Evolutionary conservation across 129 eudicot species (phyloP), one percentile per base, ranked within the genome.

Genomic region (Ambrosia trifida): DNA sequence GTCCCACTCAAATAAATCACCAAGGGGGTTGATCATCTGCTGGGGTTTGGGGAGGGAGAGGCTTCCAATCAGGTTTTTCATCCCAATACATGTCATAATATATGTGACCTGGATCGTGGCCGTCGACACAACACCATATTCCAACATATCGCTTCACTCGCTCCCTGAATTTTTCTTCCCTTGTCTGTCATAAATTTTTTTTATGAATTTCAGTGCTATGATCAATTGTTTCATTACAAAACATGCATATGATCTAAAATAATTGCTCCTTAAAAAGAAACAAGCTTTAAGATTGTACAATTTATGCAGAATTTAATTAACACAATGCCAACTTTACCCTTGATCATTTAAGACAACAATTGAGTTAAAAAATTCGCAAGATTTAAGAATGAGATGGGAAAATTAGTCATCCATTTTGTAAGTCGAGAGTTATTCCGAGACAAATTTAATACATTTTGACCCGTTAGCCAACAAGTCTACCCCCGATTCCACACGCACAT

Each of bases 11-110:
- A n/a, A 66, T 58, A 16, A 59, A 31, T 86, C 76, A 89, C 84
- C 81, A 76, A 61, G 83, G 89, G 5, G 96, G 99, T 59, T 85
- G 97, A 79, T 94, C 99, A 28, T 94, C 99, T 84, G 84, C 93
- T 4, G 82, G 89, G 38, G 84, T 89, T 62, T 85, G 86, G 28
- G 99, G 99, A 31, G 99, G 96, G 5, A 73, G 60, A n/a, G 99
- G 87, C 73, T 94, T 94, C 99, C 97, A 94, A 2, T 75, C 91
- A 5, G 98, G 99, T 73, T 90, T 94, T 76, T 94, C 97, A 24
- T 94, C 99, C 99, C 99, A 94, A 78, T 82, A 94, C 87, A 90
- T 87, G 81, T 94, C 96, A 33, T 94, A 94, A 70, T 90, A 94
- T 78, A 94, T 87, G 69, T 94, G 99, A 30, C 99, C 97, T 7